Evolutionary conservation across 176 grass and related monocot genomes (phyloP), one percentile per base, ranked within the genome.

Genomic region (Musa troglodytarum): DNA sequence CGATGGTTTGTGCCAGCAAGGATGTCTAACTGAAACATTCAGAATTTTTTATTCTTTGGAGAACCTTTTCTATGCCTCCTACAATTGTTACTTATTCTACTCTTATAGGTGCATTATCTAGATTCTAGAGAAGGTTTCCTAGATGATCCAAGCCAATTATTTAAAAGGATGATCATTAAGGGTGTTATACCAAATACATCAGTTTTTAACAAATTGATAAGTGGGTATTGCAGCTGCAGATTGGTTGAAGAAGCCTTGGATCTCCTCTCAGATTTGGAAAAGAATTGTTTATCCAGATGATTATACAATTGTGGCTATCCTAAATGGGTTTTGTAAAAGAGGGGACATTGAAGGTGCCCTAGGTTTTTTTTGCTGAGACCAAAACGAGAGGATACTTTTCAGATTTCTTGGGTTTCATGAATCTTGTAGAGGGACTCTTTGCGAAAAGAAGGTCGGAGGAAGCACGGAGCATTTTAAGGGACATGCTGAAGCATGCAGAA

Each of bases 391-490:
- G 76, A 11, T 79, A 86, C 58, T 53, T 74, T 53, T 89, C 92
- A 78, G 86, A 92, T 85, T 96, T 92, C 79, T 80, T 96, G 17
- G 92, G 92, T 66, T 96, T 89, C 52, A 73, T 92, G 83, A 86
- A 86, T 75, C 77, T 96, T 50, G 22, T 87, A 29, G 89, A 88
- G 83, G 92, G 89, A 72, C 79, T 96, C 19, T 89, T 89, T 57
- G 74, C 82, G 50, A 92, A 92, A 84, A 89, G 92, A 84, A 96
- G 89, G 83, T 81, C 88, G 83, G 92, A 96, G 77, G 87, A 96
- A 83, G 84, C 89, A 25, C 89, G 92, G 74, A 79, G 66, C 52
- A 89, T 96, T 54, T 75, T 96, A 71, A 84, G 85, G 75, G 84
- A 88, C 72, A 89, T 96, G 89, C 85, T 96, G 72, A 85, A 82